Conservation (phyloP, 73 alveolate species). For the Uronychia setigera region DNA sequence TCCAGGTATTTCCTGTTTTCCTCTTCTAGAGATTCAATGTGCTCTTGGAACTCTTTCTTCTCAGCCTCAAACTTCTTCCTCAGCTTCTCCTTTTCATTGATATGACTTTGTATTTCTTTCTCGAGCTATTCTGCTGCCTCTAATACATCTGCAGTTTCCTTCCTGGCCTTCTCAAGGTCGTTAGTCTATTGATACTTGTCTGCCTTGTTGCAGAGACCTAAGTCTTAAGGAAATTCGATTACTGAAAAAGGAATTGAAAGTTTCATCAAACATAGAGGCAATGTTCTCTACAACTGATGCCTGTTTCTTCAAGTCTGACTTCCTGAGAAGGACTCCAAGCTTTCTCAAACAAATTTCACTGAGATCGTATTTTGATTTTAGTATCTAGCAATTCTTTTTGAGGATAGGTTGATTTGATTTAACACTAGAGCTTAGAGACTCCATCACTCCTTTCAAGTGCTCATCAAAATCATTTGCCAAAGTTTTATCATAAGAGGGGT, state of each 20-base stretch:
- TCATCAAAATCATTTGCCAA: conserved; percentile 29
- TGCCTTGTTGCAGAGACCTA: neutral
- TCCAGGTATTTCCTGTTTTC: neutral
- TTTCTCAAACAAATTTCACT: neutral
- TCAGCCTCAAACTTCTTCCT: conserved; percentile 12
- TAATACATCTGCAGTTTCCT: conserved; percentile 17
- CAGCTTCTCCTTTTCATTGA: conserved; percentile 7
- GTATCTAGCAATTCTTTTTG: neutral
- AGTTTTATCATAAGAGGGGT: conserved; percentile 10
- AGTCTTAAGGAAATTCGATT: neutral
- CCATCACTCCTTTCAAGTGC: conserved; percentile 32
- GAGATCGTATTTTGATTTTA: neutral
- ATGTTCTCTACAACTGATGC: neutral
- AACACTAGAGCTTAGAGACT: neutral
- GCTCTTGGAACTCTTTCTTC: neutral
- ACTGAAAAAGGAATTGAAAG: neutral
- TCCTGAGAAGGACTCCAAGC: neutral
- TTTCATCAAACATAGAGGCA: neutral
- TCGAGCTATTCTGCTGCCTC: conserved; percentile 31
- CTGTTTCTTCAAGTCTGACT: conserved; percentile 1
- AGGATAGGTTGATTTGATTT: neutral
- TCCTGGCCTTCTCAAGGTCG: conserved; percentile 7
- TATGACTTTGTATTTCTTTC: conserved; percentile 2
- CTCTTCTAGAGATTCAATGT: neutral
- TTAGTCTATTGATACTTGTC: neutral